Evolutionary conservation across 129 eudicot species (phyloP).

Genomic region (Daucus carota): DH1_v3.0 NC_030383.2:64157501-64158000

Average conservation of each 20-base stretch:
- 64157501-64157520: background rate
- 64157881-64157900: constrained; percentile 31
- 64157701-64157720: constrained; percentile 55
- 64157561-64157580: constrained; percentile 55
- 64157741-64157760: background rate
- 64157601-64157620: constrained; percentile 30
- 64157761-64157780: constrained; percentile 28
- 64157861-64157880: constrained; percentile 31
- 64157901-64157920: constrained; percentile 25
- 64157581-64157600: constrained; percentile 49
- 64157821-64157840: constrained; percentile 11
- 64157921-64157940: constrained; percentile 24
- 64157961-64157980: constrained; percentile 52
- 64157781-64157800: constrained; percentile 24
- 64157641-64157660: constrained; percentile 62
- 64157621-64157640: background rate
- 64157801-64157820: constrained; percentile 8
- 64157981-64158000: constrained; percentile 75
- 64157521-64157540: constrained; percentile 14
- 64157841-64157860: constrained; percentile 18
- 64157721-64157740: constrained; percentile 17
- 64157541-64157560: constrained; percentile 32
- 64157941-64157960: constrained; percentile 52
- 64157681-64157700: constrained; percentile 26
- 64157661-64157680: constrained; percentile 28